Percentiles rank a stretch among this genome's conserved stretches.
Conservation (phyloP, 78 protist species). For the Dictyostelium brefeldianum region DNA sequence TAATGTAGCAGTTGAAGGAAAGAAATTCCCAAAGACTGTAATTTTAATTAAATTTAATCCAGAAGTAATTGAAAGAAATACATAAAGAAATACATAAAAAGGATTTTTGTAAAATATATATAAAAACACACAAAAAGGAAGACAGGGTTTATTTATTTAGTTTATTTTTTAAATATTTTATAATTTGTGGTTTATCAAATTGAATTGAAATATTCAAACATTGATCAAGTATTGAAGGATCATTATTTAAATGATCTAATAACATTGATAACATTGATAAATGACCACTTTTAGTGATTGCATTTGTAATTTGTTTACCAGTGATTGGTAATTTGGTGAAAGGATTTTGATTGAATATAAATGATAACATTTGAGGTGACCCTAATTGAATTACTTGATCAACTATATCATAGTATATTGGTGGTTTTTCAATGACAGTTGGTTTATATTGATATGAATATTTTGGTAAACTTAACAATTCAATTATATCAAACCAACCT, state of each 20-base stretch:
- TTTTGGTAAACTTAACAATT: not conserved
- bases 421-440: not conserved
- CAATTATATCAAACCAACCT: slow-evolving; percentile 10
- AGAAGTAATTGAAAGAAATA: slow-evolving; percentile 59
- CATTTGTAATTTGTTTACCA: not conserved
- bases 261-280: not conserved
- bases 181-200: not conserved
- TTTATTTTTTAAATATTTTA: not conserved
- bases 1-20: slow-evolving; percentile 79
- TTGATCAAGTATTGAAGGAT: not conserved
- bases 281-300: not conserved
- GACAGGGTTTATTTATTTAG: not conserved
- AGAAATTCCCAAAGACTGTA: slow-evolving; percentile 76
- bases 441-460: not conserved
- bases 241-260: not conserved
- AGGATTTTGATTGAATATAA: not conserved
- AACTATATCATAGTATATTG: not conserved
- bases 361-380: not conserved
- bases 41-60: slow-evolving; percentile 89
- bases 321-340: not conserved
- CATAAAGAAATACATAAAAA: not conserved
- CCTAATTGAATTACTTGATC: not conserved
- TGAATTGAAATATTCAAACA: not conserved
- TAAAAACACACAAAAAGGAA: not conserved
- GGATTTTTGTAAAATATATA: slow-evolving; percentile 2